These are phyloP conservation scores for Neoarthrinium moseri DNA, from an alignment of 2,329 filamentous ascomycete species.

Conservation along the genomic window DNA sequence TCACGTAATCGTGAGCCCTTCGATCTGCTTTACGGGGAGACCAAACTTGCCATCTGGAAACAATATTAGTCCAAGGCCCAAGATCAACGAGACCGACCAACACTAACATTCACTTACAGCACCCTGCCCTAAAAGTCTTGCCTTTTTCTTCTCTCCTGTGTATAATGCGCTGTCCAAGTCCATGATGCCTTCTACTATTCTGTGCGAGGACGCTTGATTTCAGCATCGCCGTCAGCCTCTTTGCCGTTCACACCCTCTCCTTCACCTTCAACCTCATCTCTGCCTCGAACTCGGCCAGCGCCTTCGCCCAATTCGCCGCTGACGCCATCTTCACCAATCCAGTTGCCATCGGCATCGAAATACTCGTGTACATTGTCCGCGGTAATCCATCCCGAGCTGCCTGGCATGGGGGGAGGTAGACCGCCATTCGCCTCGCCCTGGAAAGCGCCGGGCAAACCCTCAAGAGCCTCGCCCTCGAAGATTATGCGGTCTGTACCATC, in stretches of 20 bases:
- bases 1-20: no score
- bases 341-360: conserved; percentile 79
- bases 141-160: not conserved
- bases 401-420: conserved; percentile 67
- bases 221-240: conserved; percentile 34
- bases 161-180: no score
- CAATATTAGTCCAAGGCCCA: no score
- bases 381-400: conserved; percentile 83
- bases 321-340: conserved; percentile 54
- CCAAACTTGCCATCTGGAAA: no score
- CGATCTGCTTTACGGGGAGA: no score
- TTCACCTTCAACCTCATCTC: conserved; percentile 52
- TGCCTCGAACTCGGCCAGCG: conserved; percentile 55
- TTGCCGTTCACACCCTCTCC: conserved; percentile 43
- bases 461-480: conserved; percentile 57
- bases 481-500: conserved; percentile 50
- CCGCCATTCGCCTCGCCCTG: conserved; percentile 46
- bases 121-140: not conserved
- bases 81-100: no score
- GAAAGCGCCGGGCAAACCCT: conserved; percentile 56
- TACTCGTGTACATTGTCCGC: conserved; percentile 86
- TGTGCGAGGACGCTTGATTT: conserved; percentile 29
- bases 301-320: conserved; percentile 61
- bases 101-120: no score
- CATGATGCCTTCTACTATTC: conserved; percentile 16